A percentile compares a stretch with the other conserved stretches of the same genome.
phyloP scores from a whole-genome alignment of 352 stramenopile genomes.

The Phytophthora citrophthora region DNA sequence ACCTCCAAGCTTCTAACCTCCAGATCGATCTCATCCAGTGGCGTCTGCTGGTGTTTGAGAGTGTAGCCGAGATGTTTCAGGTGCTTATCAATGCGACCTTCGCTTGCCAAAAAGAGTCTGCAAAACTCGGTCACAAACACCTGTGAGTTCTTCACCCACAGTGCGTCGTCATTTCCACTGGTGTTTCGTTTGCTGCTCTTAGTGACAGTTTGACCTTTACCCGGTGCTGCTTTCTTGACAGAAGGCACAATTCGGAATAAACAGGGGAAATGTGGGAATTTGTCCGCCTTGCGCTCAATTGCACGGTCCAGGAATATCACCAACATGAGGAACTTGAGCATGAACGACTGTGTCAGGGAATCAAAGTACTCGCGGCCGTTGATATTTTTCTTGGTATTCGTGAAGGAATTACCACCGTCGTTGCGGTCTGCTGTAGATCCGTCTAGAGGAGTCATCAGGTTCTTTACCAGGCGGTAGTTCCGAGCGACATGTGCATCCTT shows the following conservation, averaged over 20 bases:
- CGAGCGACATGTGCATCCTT: constrained; percentile 66
- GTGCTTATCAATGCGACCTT: constrained; percentile 96
- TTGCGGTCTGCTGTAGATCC: constrained; percentile 47
- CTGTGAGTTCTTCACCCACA: constrained; percentile 91
- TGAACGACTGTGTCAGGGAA: constrained; percentile 87
- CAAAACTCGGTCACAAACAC: constrained; percentile 93
- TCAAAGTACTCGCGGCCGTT: constrained; percentile 82
- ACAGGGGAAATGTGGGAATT: constrained; percentile 85
- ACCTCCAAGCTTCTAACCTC: constrained; percentile 91
- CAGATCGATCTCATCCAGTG: constrained; percentile 96
- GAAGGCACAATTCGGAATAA: constrained; percentile 81
- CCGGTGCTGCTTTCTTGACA: constrained; percentile 2
- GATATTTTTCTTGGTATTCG: constrained; percentile 73
- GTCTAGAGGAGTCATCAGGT: constrained; percentile 71
- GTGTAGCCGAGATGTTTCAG: constrained; percentile 88
- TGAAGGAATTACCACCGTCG: constrained; percentile 52
- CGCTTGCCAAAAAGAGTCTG: constrained; percentile 91
- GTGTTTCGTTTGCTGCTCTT: constrained; percentile 11
- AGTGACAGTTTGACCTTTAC: background rate
- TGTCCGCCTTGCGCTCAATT: constrained; percentile 74
- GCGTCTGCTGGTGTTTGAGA: constrained; percentile 91
- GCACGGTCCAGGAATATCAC: constrained; percentile 93
- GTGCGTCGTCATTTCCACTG: constrained; percentile 13
- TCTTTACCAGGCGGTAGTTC: constrained; percentile 74
- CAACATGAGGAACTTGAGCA: constrained; percentile 93